Evolutionary conservation across 441 rosid species (phyloP).

Genomic region (Daphne laureola): DNA sequence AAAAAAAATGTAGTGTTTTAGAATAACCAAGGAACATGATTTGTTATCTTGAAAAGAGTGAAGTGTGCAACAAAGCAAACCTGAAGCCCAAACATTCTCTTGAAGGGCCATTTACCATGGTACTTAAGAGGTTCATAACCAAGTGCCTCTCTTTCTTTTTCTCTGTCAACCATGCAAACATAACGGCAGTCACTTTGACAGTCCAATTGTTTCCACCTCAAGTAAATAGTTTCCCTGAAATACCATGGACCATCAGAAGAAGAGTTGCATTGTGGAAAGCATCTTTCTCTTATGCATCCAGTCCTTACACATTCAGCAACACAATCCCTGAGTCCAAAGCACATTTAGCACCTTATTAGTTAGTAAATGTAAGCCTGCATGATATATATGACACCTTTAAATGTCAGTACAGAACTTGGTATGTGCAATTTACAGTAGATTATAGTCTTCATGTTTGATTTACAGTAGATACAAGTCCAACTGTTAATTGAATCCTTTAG

Average conservation of each 20-base stretch:
- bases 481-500: too few relatives aligned
- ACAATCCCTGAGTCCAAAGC: constrained; percentile 37
- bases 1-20: not conserved
- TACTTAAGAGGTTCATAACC: constrained; percentile 67
- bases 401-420: too few relatives aligned
- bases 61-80: constrained; percentile 25
- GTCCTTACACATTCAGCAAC: constrained; percentile 44
- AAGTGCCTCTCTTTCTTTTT: constrained; percentile 47
- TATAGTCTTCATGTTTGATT: too few relatives aligned
- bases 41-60: not conserved
- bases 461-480: too few relatives aligned
- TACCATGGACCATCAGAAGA: constrained; percentile 70
- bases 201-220: constrained; percentile 74
- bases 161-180: constrained; percentile 74
- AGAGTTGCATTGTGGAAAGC: constrained; percentile 70
- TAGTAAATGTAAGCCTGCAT: too few relatives aligned
- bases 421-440: too few relatives aligned
- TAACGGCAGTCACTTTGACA: constrained; percentile 84
- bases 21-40: constrained; percentile 4
- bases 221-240: constrained; percentile 69
- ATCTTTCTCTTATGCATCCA: constrained; percentile 60
- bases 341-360: not conserved
- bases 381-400: too few relatives aligned
- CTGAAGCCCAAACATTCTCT: constrained; percentile 79
- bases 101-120: constrained; percentile 97